A percentile compares a stretch with the other conserved stretches of the same genome.
phyloP scores from a whole-genome alignment of 2,329 filamentous ascomycete genomes.

The Aspergillus sp. region DNA sequence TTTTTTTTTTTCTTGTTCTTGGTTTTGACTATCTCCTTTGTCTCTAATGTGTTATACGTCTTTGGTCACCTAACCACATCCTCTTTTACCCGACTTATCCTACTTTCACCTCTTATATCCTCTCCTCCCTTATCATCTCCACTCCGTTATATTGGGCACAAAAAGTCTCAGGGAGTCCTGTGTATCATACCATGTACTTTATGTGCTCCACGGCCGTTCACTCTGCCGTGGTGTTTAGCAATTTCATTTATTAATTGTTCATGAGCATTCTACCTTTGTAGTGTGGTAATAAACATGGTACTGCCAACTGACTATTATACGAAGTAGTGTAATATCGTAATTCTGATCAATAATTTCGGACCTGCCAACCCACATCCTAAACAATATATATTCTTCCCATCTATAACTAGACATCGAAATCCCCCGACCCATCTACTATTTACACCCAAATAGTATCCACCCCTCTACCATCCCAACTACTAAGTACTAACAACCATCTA shows the following conservation, averaged over 20 bases:
- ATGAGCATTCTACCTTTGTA: not conserved
- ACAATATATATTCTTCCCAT: too few species aligned
- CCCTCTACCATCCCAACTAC: too few species aligned
- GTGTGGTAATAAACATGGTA: not conserved
- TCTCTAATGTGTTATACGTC: slow-evolving; percentile 30
- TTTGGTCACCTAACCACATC: slow-evolving; percentile 14
- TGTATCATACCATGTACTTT: slow-evolving; percentile 32
- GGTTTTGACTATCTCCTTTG: slow-evolving; percentile 26
- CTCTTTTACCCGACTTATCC: slow-evolving; percentile 10
- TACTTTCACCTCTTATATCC: slow-evolving; percentile 2
- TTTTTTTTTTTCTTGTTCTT: slow-evolving; percentile 30
- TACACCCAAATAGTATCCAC: not conserved
- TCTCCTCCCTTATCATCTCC: slow-evolving; percentile 25
- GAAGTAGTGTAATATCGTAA: not conserved
- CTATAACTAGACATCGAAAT: too few species aligned
- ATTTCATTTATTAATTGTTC: slow-evolving; percentile 21
- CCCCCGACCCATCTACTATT: not conserved
- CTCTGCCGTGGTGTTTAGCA: slow-evolving; percentile 10
- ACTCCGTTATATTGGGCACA: slow-evolving; percentile 29
- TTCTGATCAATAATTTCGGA: too few species aligned
- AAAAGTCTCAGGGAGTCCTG: slow-evolving; percentile 28
- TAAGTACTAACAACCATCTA: not conserved
- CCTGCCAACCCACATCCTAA: too few species aligned
- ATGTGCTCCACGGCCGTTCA: slow-evolving; percentile 11
- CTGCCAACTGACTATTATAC: not conserved